Evolutionary conservation across 2,329 filamentous ascomycete species (phyloP), one percentile per base, ranked within the genome.

Genomic region (Colletotrichum neosansevieriae): DNA sequence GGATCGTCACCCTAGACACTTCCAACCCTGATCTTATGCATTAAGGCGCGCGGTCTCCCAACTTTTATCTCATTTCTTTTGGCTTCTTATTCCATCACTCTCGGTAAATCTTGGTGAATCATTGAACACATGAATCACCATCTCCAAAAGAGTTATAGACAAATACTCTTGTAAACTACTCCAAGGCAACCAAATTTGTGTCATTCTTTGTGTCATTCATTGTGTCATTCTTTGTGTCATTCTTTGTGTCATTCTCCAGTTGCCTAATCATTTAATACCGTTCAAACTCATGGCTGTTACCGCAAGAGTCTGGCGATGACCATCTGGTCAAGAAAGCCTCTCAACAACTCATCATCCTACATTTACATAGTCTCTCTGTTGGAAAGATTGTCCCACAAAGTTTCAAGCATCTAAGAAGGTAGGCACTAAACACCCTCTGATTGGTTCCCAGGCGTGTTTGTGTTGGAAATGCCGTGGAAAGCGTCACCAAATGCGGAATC

Each of bases 401-500:
- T 9, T 29, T 29, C 2, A 9, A 29, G 29, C 4, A 29, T 29
- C 29, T 29, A 29, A 29, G 9, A 29, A 29, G 15, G 36, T 17
- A 15, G 13, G 9, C 19, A 36, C 67, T 68, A 71, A 38, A 50
- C 63, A 29, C 70, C 70, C 44, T 71, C 70, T 5, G 70, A 71
- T 24, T 70, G 70, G 10, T 70, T 70, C 19, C 74, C 77, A 2
- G 79, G 79, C 32, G 80, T 83, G 59, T 74, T 77, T 10, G 76
- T 76, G 47, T 75, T 73, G 19, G 83, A 85, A 12, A 89, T 86
- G 4, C 86, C 88, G 73, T 94, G 92, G 79, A 95, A 93, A 0
- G 93, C 93, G 73, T 96, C 92, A 3, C 92, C 93, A 80, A 96
- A 96, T 1, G 92, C 93, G 40, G 91, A 93, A 74, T 94, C 91